Conservation (phyloP, 306 rosid species). For the Dalbergia cultrata region DNA sequence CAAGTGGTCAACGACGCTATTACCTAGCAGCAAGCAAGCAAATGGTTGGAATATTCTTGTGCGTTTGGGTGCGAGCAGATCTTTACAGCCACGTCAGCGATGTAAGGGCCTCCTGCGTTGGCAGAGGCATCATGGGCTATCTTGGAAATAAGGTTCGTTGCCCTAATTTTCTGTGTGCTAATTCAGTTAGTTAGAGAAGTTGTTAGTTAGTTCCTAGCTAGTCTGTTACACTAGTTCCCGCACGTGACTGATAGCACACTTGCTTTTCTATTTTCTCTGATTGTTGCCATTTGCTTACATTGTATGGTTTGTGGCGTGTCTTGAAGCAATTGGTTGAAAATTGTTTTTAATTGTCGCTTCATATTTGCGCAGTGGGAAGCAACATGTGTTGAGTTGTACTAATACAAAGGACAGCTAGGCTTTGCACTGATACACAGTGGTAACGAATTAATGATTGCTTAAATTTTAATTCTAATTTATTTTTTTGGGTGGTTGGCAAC, state of each 20-base stretch:
- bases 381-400: too few species aligned
- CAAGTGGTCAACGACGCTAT: constrained; percentile 40
- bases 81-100: constrained; percentile 56
- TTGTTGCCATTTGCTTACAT: neutral
- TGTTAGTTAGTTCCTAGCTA: too few species aligned
- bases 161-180: neutral
- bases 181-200: too few species aligned
- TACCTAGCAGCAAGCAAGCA: constrained; percentile 82
- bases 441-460: neutral
- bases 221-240: too few species aligned
- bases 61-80: constrained; percentile 75
- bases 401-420: too few species aligned
- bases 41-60: constrained; percentile 92
- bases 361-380: too few species aligned
- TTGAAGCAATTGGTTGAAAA: neutral
- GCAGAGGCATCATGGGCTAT: constrained; percentile 92
- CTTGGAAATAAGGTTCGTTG: constrained; percentile 87
- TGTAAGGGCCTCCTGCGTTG: constrained; percentile 77
- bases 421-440: too few species aligned
- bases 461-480: neutral
- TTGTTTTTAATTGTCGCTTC: neutral
- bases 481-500: neutral
- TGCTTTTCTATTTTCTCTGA: neutral
- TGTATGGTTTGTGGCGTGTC: neutral
- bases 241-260: too few species aligned